phyloP scores from a whole-genome alignment of 768 basidiomycete species.

The Leccinum variicolor region DNA sequence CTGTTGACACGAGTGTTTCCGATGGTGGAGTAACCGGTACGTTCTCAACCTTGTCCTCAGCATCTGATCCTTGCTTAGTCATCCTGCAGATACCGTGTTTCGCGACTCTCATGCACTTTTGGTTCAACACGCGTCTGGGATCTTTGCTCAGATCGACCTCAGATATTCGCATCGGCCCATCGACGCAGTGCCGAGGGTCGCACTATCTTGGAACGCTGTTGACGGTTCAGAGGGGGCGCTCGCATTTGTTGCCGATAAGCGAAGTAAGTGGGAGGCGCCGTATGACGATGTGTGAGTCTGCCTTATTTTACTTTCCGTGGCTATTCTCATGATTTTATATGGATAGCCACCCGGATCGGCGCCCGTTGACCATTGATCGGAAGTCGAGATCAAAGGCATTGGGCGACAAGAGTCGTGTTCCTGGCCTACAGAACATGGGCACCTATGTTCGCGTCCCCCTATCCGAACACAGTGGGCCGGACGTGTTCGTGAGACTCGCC shows the following conservation, averaged over 20 bases:
- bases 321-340: neutral
- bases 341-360: constrained; percentile 36
- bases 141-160: constrained; percentile 77
- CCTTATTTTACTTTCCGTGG: neutral
- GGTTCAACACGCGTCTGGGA: constrained; percentile 70
- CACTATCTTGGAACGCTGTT: constrained; percentile 58
- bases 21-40: constrained; percentile 78
- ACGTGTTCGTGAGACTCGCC: constrained; percentile 58
- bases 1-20: constrained; percentile 54
- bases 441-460: constrained; percentile 33
- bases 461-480: constrained; percentile 25
- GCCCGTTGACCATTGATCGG: constrained; percentile 21
- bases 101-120: constrained; percentile 69
- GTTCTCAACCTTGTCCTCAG: constrained; percentile 12
- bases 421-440: constrained; percentile 56
- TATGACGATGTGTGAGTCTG: constrained; percentile 75
- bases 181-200: constrained; percentile 61
- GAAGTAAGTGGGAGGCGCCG: constrained; percentile 57
- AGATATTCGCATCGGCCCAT: constrained; percentile 60
- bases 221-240: constrained; percentile 47
- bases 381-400: constrained; percentile 49
- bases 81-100: constrained; percentile 58
- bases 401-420: constrained; percentile 52
- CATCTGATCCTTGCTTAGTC: neutral
- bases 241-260: constrained; percentile 61